Evolutionary conservation across 306 rosid genomes (phyloP), one percentile per base, ranked within the genome.

Genomic region (Albizia julibrissin): DNA sequence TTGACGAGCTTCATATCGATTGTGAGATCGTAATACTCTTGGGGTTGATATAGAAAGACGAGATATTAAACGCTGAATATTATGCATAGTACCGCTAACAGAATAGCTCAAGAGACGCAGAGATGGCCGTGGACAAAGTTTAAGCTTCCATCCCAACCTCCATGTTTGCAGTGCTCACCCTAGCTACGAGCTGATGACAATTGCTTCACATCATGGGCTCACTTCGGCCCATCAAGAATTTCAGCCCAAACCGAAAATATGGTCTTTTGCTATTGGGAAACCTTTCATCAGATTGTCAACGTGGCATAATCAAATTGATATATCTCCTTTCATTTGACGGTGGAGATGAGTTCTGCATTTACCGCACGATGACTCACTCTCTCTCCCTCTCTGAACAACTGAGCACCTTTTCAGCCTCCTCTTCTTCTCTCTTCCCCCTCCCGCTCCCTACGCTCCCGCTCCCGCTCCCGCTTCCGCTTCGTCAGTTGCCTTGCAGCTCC

Each of bases 71-170:
- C 87, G 87, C 42, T 70, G 75, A 3, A 87, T 52, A 66, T 65
- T 24, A 75, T 84, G 86, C 90, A 87, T 87, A 15, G 81, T 85
- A 11, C 70, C 75, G 75, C 68, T 21, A 9, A 27, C 22, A 40
- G 18, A 10, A 42, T 40, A 69, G 59, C 59, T 70, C 56, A 42
- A 13, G 15, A 42, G 75, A 46, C 29, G 65, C 62, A 49, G 44
- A 16, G 56, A 29, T 73, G 64, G 64, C 61, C 27, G 18, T 46
- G 61, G 61, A 72, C 76, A 4, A 37, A 14, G 26, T 46, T 47
- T 24, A 70, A 27, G 59, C 76, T 44, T 26, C 64, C 64, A 58
- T 22, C 13, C 5, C 40, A 72, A 15, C 16, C 19, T 16, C 42
- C 61, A 47, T 0, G 14, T 44, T 46, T 66, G 7, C 59, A 27